Evolutionary conservation across 345 rosid species (phyloP).

Genomic region (Aethionema arabicum): DNA sequence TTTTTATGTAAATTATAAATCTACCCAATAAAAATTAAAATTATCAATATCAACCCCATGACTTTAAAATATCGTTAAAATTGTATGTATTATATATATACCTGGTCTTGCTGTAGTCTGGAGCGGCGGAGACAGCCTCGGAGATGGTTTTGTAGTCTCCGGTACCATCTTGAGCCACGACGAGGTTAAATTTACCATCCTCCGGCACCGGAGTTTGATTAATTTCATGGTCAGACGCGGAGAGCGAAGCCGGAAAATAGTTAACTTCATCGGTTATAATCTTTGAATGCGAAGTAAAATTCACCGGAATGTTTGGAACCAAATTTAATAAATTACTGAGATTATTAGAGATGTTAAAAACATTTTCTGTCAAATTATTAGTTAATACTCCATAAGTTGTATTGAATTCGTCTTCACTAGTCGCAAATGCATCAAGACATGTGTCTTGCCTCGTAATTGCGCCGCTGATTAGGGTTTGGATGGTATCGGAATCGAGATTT

Average conservation of each 20-base stretch:
- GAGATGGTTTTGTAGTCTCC: slow-evolving; percentile 64
- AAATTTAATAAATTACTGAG: slow-evolving; percentile 68
- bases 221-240: slow-evolving; percentile 45
- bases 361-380: slow-evolving; percentile 41
- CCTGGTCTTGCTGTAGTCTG: slow-evolving; percentile 71
- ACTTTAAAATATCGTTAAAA: background rate
- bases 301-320: slow-evolving; percentile 62
- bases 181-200: slow-evolving; percentile 43
- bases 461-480: slow-evolving; percentile 48
- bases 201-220: slow-evolving; percentile 42
- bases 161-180: slow-evolving; percentile 70
- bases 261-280: slow-evolving; percentile 38
- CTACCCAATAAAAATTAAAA: slow-evolving; percentile 33
- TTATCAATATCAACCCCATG: background rate
- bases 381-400: slow-evolving; percentile 34
- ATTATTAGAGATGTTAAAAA: slow-evolving; percentile 56
- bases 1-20: slow-evolving; percentile 76
- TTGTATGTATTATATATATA: slow-evolving; percentile 19
- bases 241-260: slow-evolving; percentile 59
- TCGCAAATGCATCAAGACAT: slow-evolving; percentile 78
- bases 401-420: slow-evolving; percentile 32
- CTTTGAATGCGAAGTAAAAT: slow-evolving; percentile 30
- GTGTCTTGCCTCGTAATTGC: slow-evolving; percentile 88
- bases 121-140: slow-evolving; percentile 71
- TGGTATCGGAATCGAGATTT: background rate